Evolutionary conservation across 129 eudicot species (phyloP).

Genomic region (Centrapalus pauciflorus): DNA sequence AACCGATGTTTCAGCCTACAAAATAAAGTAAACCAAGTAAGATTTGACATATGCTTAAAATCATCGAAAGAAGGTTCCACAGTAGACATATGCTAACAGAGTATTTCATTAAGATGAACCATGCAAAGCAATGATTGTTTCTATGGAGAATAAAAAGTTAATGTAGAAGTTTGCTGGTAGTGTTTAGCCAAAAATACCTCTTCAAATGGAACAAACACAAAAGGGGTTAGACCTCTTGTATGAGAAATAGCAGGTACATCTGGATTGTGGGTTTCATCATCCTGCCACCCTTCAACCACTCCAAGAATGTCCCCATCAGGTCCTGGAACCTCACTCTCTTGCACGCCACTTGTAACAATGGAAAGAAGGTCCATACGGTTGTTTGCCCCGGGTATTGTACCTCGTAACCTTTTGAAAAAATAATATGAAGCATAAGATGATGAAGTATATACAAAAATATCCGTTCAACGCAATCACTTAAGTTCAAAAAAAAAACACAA

Average conservation of each 20-base stretch:
- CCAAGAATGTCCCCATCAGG: conserved; percentile 81
- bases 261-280: conserved; percentile 91
- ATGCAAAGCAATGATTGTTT: neutral
- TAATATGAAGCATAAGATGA: neutral
- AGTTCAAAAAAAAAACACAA: neutral
- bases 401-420: conserved; percentile 61
- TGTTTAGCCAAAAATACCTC: conserved; percentile 44
- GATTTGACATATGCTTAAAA: neutral
- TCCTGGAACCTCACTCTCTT: conserved; percentile 57
- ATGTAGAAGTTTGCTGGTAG: neutral
- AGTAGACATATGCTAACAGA: neutral
- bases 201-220: conserved; percentile 89
- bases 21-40: neutral
- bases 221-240: conserved; percentile 85
- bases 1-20: conserved; percentile 81
- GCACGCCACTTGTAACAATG: conserved; percentile 89
- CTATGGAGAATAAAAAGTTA: neutral
- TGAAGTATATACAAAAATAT: neutral
- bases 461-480: conserved; percentile 3
- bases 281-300: conserved; percentile 91
- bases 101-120: neutral
- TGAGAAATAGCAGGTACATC: conserved; percentile 98
- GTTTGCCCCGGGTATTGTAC: conserved; percentile 82
- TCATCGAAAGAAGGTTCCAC: neutral
- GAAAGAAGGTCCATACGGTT: conserved; percentile 88